Conservation (phyloP, 352 stramenopile genomes). For the Thalassiosira livingstoniorum region DNA sequence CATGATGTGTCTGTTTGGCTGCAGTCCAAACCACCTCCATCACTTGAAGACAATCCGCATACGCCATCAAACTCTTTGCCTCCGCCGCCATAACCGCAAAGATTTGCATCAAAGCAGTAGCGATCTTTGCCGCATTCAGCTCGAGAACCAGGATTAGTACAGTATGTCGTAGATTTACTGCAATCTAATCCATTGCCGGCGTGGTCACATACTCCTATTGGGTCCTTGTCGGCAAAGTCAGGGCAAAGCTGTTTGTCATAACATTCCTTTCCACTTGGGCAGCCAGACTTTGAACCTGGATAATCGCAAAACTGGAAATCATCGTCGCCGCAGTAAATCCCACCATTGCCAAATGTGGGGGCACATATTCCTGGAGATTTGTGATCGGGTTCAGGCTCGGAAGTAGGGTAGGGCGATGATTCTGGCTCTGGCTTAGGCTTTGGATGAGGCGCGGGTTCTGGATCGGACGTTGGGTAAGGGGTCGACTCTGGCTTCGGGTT, state of each 20-base stretch:
- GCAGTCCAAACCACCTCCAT: constrained; percentile 3
- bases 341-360: constrained; percentile 1
- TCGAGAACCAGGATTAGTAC: neutral
- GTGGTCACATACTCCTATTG: neutral
- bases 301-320: constrained; percentile 16
- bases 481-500: neutral
- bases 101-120: neutral
- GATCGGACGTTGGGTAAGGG: neutral
- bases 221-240: neutral
- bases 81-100: neutral
- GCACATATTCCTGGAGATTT: constrained; percentile 11
- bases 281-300: constrained; percentile 15
- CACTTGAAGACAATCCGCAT: neutral
- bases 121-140: neutral
- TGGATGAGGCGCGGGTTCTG: neutral
- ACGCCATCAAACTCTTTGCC: neutral
- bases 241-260: constrained; percentile 25
- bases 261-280: constrained; percentile 10
- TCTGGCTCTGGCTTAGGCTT: neutral
- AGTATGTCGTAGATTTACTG: neutral
- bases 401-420: neutral
- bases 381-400: neutral
- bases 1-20: neutral
- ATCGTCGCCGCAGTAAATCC: neutral
- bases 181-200: neutral